Percentiles rank a stretch among this genome's conserved stretches.
These are phyloP conservation scores for Aspergillus novoparasiticus DNA, from an alignment of 2,329 filamentous ascomycete species.

Conservation along the genomic window DNA sequence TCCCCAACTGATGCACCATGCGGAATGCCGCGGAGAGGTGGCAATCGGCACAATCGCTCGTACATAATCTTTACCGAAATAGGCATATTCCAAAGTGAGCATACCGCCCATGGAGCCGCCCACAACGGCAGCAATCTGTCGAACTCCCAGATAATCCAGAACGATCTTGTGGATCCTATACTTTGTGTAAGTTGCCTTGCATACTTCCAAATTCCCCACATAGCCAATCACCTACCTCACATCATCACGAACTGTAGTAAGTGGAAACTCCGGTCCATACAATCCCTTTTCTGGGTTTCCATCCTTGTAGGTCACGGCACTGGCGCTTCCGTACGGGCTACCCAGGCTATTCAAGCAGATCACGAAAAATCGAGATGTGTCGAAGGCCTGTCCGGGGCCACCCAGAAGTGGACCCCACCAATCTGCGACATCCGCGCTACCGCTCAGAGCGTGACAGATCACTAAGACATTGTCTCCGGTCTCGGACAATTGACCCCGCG, in stretches of 20 bases:
- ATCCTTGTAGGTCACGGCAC: constrained; percentile 74
- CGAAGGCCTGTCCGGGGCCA: constrained; percentile 56
- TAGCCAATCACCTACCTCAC: constrained; percentile 69
- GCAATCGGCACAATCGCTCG: constrained; percentile 58
- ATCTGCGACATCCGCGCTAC: constrained; percentile 58
- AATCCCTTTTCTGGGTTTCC: constrained; percentile 71
- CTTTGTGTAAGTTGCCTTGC: constrained; percentile 2
- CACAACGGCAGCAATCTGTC: constrained; percentile 56
- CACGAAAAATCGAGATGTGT: constrained; percentile 56
- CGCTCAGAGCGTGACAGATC: constrained; percentile 59
- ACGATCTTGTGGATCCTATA: constrained; percentile 56
- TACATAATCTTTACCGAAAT: constrained; percentile 68
- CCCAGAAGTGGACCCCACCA: constrained; percentile 61
- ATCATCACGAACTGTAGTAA: constrained; percentile 94
- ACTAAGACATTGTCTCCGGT: constrained; percentile 64
- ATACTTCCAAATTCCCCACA: constrained; percentile 5
- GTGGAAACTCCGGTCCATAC: constrained; percentile 93
- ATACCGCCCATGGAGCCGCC: constrained; percentile 63
- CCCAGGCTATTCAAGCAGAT: constrained; percentile 58
- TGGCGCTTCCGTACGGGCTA: constrained; percentile 58
- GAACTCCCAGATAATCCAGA: constrained; percentile 57
- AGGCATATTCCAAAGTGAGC: constrained; percentile 63
- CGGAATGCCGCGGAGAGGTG: constrained; percentile 58
- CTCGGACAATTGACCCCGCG: constrained; percentile 60
- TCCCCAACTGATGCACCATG: constrained; percentile 63